Evolutionary conservation across 2,329 filamentous ascomycete species (phyloP), one percentile per base, ranked within the genome.

Genomic region (Phialophora expanda): DNA sequence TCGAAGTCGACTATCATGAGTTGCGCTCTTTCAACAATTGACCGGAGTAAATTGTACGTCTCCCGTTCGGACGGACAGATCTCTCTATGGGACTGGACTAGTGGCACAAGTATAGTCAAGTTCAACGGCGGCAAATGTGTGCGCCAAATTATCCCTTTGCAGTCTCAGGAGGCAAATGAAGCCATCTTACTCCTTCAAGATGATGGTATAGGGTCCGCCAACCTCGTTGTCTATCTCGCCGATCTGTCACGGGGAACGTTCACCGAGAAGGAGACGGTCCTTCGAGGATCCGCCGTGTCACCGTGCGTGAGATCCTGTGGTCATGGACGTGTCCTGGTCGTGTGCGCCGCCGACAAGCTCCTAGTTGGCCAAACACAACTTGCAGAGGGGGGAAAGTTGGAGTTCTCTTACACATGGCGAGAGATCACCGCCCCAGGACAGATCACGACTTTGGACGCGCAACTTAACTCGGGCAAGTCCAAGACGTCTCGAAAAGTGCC

Each of bases 381-480:
- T 17, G 58, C 71, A 20, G 73, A 73, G 46, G 74, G 77, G 26
- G 75, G 74, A n/a, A 69, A 71, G 9, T 70, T 78, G 28, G 76
- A 80, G 59, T 44, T 66, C 17, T 75, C 73, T 32, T 86, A 84
- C 72, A 76, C 78, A 6, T 88, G 86, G 85, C 79, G 82, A 64
- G 84, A 87, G 71, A 76, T 86, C 57, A 75, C 76, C 2, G 76
- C 82, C 46, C 84, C 86, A 2, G 87, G 91, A 70, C 83, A 86
- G 50, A 85, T 93, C 59, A 87, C 86, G 30, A 88, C 86, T 66
- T 78, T 92, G 53, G 89, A 95, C 73, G 70, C 66, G 11, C 67
- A 66, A 34, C 59, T 72, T 53, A 62, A 63, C 26, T 14, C 51
- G 12, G 62, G 62, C n/a, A 70, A 71, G 28, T 64, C 69, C 7